phyloP scores from a whole-genome alignment of 352 stramenopile species.

The Globisporangium viniferum region DNA sequence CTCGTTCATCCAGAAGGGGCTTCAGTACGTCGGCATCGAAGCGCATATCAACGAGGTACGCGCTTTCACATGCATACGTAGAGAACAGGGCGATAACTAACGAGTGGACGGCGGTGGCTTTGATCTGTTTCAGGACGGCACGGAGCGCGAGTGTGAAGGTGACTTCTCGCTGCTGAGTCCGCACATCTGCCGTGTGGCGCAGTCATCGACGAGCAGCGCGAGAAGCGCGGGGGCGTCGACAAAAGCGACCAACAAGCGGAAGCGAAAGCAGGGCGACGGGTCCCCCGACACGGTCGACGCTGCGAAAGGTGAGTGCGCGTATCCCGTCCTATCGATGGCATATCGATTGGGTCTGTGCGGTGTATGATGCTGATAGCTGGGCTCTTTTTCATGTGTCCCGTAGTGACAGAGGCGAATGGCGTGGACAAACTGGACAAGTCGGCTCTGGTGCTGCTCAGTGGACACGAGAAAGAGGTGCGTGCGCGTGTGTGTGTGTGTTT shows the following conservation, averaged over 20 bases:
- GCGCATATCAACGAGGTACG: conserved; percentile 86
- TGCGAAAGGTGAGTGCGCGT: conserved; percentile 44
- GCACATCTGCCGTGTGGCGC: conserved; percentile 85
- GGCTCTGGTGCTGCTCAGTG: conserved; percentile 61
- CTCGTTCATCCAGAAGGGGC: conserved; percentile 98
- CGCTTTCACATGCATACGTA: conserved; percentile 35
- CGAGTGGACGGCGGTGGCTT: background rate
- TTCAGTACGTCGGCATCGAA: conserved; percentile 94
- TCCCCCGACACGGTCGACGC: conserved; percentile 63
- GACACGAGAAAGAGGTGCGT: conserved; percentile 79
- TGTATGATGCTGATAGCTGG: conserved; percentile 7
- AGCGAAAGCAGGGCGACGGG: conserved; percentile 66
- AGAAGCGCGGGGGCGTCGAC: conserved; percentile 28
- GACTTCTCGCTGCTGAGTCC: conserved; percentile 92
- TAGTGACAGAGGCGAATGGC: conserved; percentile 54
- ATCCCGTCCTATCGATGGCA: background rate
- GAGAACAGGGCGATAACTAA: conserved; percentile 10
- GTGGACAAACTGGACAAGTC: conserved; percentile 63
- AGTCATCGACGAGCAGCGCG: conserved; percentile 69
- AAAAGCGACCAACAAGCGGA: conserved; percentile 80
- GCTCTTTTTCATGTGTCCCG: background rate
- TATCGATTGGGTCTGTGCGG: too few species aligned
- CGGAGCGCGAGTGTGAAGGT: conserved; percentile 80
- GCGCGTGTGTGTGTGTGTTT: background rate
- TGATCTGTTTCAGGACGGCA: conserved; percentile 58